Conservation (phyloP, 129 eudicot species). For the Centrapalus pauciflorus region DNA sequence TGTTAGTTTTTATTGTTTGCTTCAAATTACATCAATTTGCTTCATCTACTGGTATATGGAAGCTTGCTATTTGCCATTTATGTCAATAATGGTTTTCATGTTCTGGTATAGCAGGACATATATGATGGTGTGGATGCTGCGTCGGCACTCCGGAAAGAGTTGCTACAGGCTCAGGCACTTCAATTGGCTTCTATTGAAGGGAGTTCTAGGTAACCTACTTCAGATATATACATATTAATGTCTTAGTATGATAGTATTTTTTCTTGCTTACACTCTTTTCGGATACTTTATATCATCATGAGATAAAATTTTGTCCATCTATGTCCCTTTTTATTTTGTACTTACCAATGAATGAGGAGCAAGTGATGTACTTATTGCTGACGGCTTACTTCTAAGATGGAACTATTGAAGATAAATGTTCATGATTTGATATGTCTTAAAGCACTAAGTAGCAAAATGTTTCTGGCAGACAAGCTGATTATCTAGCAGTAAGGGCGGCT, state of each 20-base stretch:
- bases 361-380: constrained; percentile 11
- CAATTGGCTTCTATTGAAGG: constrained; percentile 76
- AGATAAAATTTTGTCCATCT: constrained; percentile 11
- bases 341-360: constrained; percentile 23
- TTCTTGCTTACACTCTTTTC: background rate
- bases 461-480: constrained; percentile 99
- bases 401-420: constrained; percentile 15
- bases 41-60: background rate
- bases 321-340: background rate
- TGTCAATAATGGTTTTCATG: constrained; percentile 7
- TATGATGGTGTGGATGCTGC: constrained; percentile 77
- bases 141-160: constrained; percentile 60
- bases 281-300: constrained; percentile 4
- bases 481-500: constrained; percentile 72
- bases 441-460: constrained; percentile 65
- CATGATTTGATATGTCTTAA: constrained; percentile 19
- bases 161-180: constrained; percentile 67
- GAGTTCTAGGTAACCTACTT: constrained; percentile 62
- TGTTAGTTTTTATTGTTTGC: background rate
- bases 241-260: background rate
- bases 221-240: background rate
- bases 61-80: background rate
- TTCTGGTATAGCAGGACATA: constrained; percentile 48
- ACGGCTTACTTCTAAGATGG: constrained; percentile 23
- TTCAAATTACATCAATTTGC: background rate